Conservation (phyloP, 2,329 filamentous ascomycete genomes). For the Simplicillium sp. region DNA sequence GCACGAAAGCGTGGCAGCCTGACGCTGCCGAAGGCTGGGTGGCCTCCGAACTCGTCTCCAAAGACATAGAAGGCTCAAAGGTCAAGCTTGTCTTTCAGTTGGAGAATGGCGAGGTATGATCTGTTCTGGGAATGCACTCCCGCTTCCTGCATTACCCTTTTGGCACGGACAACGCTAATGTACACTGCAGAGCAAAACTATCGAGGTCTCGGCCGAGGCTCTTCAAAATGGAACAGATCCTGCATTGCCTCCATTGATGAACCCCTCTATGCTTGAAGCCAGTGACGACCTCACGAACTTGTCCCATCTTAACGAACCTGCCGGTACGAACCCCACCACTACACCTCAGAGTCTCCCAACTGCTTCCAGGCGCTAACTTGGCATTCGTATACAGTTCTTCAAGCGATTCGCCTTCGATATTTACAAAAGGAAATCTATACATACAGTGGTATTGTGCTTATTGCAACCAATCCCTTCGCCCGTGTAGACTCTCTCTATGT, state of each 20-base stretch:
- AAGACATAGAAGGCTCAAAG: constrained; percentile 75
- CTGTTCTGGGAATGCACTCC: neutral
- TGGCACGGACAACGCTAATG: constrained; percentile 8
- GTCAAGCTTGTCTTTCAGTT: constrained; percentile 80
- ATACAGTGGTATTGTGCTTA: constrained; percentile 96
- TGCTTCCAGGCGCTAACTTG: constrained; percentile 9
- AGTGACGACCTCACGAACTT: constrained; percentile 96
- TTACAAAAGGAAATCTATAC: constrained; percentile 99
- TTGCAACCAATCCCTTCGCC: constrained; percentile 96
- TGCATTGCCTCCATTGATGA: constrained; percentile 87
- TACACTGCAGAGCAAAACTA: constrained; percentile 56
- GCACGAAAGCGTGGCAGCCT: constrained; percentile 96
- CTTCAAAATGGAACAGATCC: constrained; percentile 69
- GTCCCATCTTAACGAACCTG: constrained; percentile 96
- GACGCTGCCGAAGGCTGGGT: constrained; percentile 95
- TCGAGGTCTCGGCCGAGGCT: constrained; percentile 69
- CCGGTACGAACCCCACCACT: constrained; percentile 52
- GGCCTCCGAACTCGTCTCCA: constrained; percentile 86
- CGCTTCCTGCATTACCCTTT: neutral
- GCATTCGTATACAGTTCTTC: constrained; percentile 56
- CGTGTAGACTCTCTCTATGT: constrained; percentile 97
- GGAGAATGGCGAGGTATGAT: constrained; percentile 78
- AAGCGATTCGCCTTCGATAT: constrained; percentile 96
- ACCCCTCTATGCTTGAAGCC: constrained; percentile 94
- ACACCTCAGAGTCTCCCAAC: neutral